Base-by-base conservation (phyloP, 345 rosid genomes). In the Arabidopsis suecica region DNA sequence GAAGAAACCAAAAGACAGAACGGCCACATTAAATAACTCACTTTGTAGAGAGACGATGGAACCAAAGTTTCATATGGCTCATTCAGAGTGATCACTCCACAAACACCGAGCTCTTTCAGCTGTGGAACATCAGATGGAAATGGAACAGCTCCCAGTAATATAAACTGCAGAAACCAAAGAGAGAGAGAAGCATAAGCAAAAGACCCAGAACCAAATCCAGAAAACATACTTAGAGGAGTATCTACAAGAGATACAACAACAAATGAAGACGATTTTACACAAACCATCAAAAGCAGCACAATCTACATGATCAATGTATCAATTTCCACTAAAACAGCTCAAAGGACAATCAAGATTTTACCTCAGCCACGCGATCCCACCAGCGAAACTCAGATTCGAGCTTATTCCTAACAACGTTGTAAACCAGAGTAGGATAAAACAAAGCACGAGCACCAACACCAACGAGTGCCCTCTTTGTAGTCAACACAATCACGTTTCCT, bases 281-380 rank as follows among this genome's bases (percentile, higher is more conserved):
- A 42, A 53, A 45, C 6, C 38, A 42, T 55, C 57, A 41, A 30
- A 18, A 47, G 55, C 37, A 62, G 22, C 22, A 61, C 2, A 49
- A 65, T 10, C 22, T 36, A 49, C 50, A 37, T 23, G 28, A 22
- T 14, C 3, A 49, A 49, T 30, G 47, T 8, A 68, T 42, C 49
- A 36, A 20, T 30, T 6, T 44, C 55, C 16, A 66, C 7, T 22
- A 32, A 72, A 57, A n/a, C 12, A 59, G 68, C 73, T 59, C 32
- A 63, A 50, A 44, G 8, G 6, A 10, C 1, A 1, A 30, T 1
- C 4, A 7, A 61, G 44, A 7, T 1, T 70, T 73, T 88, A 95
- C 99, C 98, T 92, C 84, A 23, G 83, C 90, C 3, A 92, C 89
- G 34, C 93, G 78, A 79, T 95, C 98, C 99, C 99, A 95, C 99